phyloP scores from a whole-genome alignment of 495 filamentous ascomycete genomes.

The Xanthoparmelia taractica region DNA sequence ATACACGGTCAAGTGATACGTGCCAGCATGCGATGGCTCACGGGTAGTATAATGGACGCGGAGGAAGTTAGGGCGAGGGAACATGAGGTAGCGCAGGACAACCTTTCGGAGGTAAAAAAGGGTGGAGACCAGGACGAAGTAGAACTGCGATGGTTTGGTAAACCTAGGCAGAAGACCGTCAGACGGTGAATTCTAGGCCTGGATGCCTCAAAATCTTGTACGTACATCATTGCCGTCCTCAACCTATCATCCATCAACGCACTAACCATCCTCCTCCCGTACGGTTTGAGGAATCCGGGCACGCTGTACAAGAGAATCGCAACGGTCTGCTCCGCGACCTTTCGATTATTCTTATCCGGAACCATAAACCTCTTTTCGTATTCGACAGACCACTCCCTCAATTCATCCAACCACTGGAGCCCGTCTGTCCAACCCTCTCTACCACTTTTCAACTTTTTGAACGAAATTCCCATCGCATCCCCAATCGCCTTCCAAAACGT shows the following conservation, averaged over 20 bases:
- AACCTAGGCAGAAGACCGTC: constrained; percentile 32
- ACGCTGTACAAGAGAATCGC: constrained; percentile 52
- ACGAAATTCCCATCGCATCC: constrained; percentile 54
- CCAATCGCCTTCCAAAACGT: constrained; percentile 60
- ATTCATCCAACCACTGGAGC: constrained; percentile 57
- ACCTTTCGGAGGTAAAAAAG: constrained; percentile 44
- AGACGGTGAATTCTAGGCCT: neutral
- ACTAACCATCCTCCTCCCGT: constrained; percentile 45
- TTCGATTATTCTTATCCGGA: constrained; percentile 45
- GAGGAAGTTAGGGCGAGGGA: constrained; percentile 46
- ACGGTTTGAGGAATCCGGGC: constrained; percentile 41
- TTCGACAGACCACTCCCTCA: constrained; percentile 47
- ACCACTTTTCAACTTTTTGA: constrained; percentile 27
- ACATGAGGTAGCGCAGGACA: constrained; percentile 46
- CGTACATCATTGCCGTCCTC: constrained; percentile 57
- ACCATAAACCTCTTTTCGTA: constrained; percentile 55
- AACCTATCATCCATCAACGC: constrained; percentile 58
- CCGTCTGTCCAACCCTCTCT: constrained; percentile 46
- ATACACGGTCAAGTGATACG: constrained; percentile 41
- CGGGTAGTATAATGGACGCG: constrained; percentile 36
- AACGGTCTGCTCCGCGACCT: constrained; percentile 49
- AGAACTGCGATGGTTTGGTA: constrained; percentile 35
- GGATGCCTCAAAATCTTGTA: constrained; percentile 2
- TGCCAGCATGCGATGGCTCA: constrained; percentile 41
- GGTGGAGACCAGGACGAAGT: constrained; percentile 34